Percentiles rank a stretch among this genome's conserved stretches.
Conservation (phyloP, 257 asterid genomes). For the Thymus quinquecostatus region DNA sequence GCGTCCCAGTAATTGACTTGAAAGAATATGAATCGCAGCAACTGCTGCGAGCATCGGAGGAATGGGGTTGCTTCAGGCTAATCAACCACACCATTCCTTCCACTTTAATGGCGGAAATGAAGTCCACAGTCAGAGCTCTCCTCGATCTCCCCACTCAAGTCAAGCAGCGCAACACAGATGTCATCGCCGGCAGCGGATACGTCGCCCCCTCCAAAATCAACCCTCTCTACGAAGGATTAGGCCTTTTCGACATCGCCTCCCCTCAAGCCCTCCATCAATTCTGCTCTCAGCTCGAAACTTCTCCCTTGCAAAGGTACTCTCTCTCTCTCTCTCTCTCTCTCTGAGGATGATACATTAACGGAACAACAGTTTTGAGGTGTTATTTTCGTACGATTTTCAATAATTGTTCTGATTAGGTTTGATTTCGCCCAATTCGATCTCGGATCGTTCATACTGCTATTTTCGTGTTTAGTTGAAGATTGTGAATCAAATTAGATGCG, state of each 20-base stretch:
- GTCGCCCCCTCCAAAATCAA: slow-evolving; percentile 40
- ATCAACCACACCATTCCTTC: slow-evolving; percentile 29
- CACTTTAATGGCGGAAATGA: slow-evolving; percentile 55
- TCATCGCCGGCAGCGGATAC: slow-evolving; percentile 57
- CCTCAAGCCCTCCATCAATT: slow-evolving; percentile 46
- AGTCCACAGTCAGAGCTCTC: slow-evolving; percentile 43
- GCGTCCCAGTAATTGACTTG: slow-evolving; percentile 50
- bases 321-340: neutral
- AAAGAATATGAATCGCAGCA: slow-evolving; percentile 38
- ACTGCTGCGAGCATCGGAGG: slow-evolving; percentile 29
- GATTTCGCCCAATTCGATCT: neutral
- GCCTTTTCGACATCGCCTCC: slow-evolving; percentile 54
- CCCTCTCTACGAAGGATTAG: slow-evolving; percentile 62
- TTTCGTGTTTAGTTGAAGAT: neutral
- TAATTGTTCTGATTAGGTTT: no score
- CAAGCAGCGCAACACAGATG: slow-evolving; percentile 49
- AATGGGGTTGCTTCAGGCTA: slow-evolving; percentile 42
- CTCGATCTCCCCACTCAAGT: slow-evolving; percentile 57
- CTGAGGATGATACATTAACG: no score
- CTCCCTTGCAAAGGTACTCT: slow-evolving; percentile 38
- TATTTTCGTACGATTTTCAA: no score
- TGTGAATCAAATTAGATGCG: neutral
- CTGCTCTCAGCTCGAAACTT: slow-evolving; percentile 50
- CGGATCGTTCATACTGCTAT: neutral
- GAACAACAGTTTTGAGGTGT: no score